These are phyloP conservation scores for Ophiostoma ips DNA, from an alignment of 2,329 filamentous ascomycete genomes.

Conservation along the genomic window DNA sequence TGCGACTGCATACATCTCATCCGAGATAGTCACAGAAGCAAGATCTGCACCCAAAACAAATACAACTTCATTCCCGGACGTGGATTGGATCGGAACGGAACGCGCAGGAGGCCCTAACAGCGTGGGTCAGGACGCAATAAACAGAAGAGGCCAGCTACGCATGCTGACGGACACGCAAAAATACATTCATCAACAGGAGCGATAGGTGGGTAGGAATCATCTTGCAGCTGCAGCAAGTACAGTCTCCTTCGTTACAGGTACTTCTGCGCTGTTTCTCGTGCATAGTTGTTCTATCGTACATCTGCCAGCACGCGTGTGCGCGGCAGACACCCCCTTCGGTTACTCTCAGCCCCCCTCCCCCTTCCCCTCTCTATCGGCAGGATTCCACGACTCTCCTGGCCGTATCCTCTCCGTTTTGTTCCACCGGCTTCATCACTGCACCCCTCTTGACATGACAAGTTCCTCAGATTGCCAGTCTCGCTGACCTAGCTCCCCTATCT, in stretches of 20 bases:
- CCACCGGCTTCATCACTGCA: slow-evolving; percentile 1
- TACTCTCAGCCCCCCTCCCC: slow-evolving; percentile 3
- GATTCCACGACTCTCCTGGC: background rate
- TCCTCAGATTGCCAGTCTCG: background rate
- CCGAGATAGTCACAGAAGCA: too few species aligned
- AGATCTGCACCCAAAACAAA: too few species aligned
- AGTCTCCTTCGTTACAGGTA: background rate
- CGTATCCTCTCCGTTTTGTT: background rate
- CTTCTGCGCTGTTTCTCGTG: background rate
- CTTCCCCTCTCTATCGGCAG: slow-evolving; percentile 6
- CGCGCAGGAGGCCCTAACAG: too few species aligned
- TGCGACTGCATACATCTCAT: too few species aligned
- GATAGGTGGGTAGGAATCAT: background rate
- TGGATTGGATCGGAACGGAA: too few species aligned
- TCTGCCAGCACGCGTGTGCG: background rate
- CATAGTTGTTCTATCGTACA: background rate
- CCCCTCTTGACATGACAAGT: background rate
- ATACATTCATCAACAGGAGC: background rate
- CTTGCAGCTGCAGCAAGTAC: background rate
- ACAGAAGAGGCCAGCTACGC: background rate
- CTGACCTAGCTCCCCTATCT: too few species aligned
- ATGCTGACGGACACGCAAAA: too few species aligned
- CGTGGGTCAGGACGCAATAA: too few species aligned
- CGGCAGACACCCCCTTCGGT: background rate
- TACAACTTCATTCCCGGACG: too few species aligned